A percentile compares a stretch with the other conserved stretches of the same genome.
phyloP scores from a whole-genome alignment of 1,284 basidiomycete species.

The Kalmanozyma brasiliensis region DNA sequence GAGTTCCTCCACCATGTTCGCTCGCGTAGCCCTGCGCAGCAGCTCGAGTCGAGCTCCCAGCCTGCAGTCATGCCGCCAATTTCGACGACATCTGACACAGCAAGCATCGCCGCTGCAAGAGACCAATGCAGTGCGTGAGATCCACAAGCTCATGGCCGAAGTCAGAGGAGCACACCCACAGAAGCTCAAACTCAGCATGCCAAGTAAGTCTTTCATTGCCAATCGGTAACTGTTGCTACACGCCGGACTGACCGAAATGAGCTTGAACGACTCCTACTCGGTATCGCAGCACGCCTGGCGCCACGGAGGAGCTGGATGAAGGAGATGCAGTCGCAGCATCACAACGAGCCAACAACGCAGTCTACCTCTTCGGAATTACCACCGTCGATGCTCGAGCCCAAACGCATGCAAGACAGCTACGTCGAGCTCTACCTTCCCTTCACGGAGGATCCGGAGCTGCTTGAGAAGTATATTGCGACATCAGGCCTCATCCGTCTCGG shows the following conservation, averaged over 20 bases:
- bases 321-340: slow-evolving; percentile 38
- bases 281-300: slow-evolving; percentile 29
- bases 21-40: slow-evolving; percentile 10
- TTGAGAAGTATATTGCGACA: slow-evolving; percentile 68
- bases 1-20: slow-evolving; percentile 12
- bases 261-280: neutral
- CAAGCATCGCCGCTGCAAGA: slow-evolving; percentile 50
- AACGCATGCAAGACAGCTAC: slow-evolving; percentile 66
- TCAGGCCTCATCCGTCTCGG: slow-evolving; percentile 66
- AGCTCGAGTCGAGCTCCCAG: neutral
- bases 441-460: slow-evolving; percentile 57
- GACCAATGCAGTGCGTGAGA: slow-evolving; percentile 46
- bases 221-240: too few species aligned
- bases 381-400: slow-evolving; percentile 44
- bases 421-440: slow-evolving; percentile 66
- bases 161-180: slow-evolving; percentile 42
- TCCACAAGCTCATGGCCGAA: slow-evolving; percentile 49
- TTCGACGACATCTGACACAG: slow-evolving; percentile 17
- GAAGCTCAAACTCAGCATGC: slow-evolving; percentile 47
- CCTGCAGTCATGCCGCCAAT: neutral
- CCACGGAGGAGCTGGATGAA: slow-evolving; percentile 49
- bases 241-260: too few species aligned
- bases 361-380: slow-evolving; percentile 24
- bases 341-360: slow-evolving; percentile 1
- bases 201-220: too few species aligned